Evolutionary conservation across 768 basidiomycete species (phyloP), one percentile per base, ranked within the genome.

Genomic region (Tulasnella sp.): DNA sequence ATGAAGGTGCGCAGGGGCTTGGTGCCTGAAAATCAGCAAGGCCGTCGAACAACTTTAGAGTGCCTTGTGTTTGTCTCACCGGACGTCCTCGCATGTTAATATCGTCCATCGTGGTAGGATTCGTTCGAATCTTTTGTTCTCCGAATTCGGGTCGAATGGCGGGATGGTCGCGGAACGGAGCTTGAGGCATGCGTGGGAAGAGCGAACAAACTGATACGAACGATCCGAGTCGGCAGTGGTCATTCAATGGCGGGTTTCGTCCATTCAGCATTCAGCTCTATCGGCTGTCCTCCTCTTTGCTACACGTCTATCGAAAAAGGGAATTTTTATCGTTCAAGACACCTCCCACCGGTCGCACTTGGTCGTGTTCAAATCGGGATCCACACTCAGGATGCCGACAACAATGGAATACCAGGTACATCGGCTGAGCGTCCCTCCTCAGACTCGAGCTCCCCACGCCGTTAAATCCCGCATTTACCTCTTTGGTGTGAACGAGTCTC

Each of bases 21-120:
- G 60, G 60, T 64, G 60, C 60, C 60, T 64, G 60, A 64, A 64
- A 34, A 64, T 64, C 60, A 28, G 60, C 8, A 64, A 24, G 60
- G n/a, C n/a, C 60, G 28, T 28, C 60, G 14, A 64, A 64, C 60
- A 34, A 64, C 7, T 64, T 14, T 64, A 34, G 4, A 64, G 60
- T 64, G 60, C 14, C 60, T 34, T 28, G n/a, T 64, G 22, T n/a
- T 64, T 20, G 60, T 28, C 60, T 64, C 60, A 34, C 60, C 60
- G 28, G n/a, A 34, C 24, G n/a, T 34, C 60, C 60, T 28, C n/a
- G 31, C 22, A 9, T 14, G 3, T 7, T 28, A 20, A 8, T 14
- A n/a, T 34, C 12, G 9, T 64, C 9, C n/a, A 34, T 64, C 60
- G 6, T 28, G 60, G 6, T 8, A 34, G 28, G 60, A 24, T 64